A percentile compares a stretch with the other conserved stretches of the same genome.
phyloP scores from a whole-genome alignment of 2,329 filamentous ascomycete genomes.

The Claviceps capensis region DNA sequence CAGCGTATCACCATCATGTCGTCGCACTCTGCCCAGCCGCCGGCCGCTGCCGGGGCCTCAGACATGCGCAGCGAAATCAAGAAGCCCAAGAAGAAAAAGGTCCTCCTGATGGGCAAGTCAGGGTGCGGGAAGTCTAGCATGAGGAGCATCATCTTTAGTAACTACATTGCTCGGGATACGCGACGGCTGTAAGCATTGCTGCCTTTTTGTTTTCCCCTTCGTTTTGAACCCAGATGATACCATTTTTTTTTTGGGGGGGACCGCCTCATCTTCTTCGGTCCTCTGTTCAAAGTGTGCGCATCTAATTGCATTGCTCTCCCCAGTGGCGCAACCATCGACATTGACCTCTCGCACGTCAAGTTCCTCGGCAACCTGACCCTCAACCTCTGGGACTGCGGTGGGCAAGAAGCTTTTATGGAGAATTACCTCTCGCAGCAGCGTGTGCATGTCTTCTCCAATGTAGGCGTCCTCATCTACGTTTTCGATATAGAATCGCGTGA shows the following conservation, averaged over 20 bases:
- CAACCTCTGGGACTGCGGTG: slow-evolving; percentile 97
- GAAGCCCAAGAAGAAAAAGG: slow-evolving; percentile 75
- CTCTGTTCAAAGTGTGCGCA: too few species aligned
- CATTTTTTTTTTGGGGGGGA: too few species aligned
- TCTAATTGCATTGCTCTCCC: not conserved
- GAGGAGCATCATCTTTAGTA: slow-evolving; percentile 97
- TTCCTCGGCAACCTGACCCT: slow-evolving; percentile 96
- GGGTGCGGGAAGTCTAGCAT: slow-evolving; percentile 97
- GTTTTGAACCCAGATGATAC: too few species aligned
- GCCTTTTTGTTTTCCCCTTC: too few species aligned
- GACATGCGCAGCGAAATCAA: slow-evolving; percentile 38
- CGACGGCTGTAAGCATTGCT: slow-evolving; percentile 48
- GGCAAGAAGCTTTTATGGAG: slow-evolving; percentile 97
- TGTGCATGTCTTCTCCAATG: slow-evolving; percentile 90
- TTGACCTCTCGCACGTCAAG: slow-evolving; percentile 96
- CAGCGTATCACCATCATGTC: slow-evolving; percentile 7
- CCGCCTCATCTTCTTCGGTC: too few species aligned
- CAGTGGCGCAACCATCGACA: slow-evolving; percentile 87
- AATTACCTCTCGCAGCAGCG: slow-evolving; percentile 95
- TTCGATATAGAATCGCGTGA: slow-evolving; percentile 97
- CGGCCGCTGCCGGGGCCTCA: slow-evolving; percentile 4
- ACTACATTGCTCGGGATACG: slow-evolving; percentile 95
- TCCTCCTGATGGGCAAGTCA: slow-evolving; percentile 85
- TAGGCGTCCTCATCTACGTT: slow-evolving; percentile 95
- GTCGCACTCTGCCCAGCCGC: slow-evolving; percentile 2